These are phyloP conservation scores for Stephania japonica DNA, from an alignment of 164 flowering plant species.

Conservation along the genomic window DNA sequence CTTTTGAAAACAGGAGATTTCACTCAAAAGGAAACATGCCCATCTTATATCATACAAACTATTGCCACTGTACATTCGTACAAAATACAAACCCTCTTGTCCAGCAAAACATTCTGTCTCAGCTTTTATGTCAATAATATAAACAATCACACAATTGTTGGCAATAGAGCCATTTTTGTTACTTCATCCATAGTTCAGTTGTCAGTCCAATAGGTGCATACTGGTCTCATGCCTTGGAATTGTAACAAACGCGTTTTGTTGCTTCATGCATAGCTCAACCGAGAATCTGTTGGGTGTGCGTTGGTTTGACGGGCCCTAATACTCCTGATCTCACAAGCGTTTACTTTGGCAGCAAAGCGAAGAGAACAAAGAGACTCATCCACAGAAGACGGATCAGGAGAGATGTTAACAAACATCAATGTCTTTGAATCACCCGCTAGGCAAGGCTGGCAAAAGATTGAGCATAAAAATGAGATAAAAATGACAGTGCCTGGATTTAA, in stretches of 20 bases:
- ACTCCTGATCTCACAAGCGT: conserved; percentile 88
- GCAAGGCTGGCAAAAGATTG: conserved; percentile 61
- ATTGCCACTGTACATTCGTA: not conserved
- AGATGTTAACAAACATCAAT: conserved; percentile 85
- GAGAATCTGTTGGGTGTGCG: conserved; percentile 46
- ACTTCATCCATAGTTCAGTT: not conserved
- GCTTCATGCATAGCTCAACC: conserved; percentile 62
- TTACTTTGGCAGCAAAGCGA: conserved; percentile 86
- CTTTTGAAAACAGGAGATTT: not conserved
- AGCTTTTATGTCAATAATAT: not conserved
- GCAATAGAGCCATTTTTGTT: not conserved
- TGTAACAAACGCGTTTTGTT: too few species aligned
- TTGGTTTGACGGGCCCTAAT: conserved; percentile 65
- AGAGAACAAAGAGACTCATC: conserved; percentile 91
- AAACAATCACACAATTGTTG: not conserved
- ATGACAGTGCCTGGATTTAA: too few species aligned
- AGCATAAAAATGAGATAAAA: too few species aligned
- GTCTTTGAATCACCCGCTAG: conserved; percentile 97
- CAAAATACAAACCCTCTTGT: not conserved
- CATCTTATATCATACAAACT: not conserved
- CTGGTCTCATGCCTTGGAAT: too few species aligned
- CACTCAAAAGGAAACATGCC: not conserved
- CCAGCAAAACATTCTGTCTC: not conserved
- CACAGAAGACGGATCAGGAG: conserved; percentile 72
- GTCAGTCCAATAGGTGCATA: too few species aligned